phyloP scores from a whole-genome alignment of 2,329 filamentous ascomycete genomes.

The Daldinia sp. region DNA sequence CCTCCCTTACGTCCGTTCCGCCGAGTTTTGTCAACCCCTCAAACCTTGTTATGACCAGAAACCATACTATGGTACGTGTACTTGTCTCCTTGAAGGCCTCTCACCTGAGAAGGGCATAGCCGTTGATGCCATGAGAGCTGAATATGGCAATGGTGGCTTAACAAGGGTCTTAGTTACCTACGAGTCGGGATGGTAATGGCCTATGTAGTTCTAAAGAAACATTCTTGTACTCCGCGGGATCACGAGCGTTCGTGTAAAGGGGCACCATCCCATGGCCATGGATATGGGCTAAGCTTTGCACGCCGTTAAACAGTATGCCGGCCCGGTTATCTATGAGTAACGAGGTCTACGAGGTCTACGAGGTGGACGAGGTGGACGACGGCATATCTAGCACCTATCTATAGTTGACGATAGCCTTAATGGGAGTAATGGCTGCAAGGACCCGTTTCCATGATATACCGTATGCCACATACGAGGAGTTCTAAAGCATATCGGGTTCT shows the following conservation, averaged over 20 bases:
- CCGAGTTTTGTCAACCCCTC: conserved; percentile 20
- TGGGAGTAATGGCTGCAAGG: conserved; percentile 26
- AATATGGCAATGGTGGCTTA: conserved; percentile 33
- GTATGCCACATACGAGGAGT: conserved; percentile 25
- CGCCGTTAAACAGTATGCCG: conserved; percentile 29
- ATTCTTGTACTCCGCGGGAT: conserved; percentile 32
- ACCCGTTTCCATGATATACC: conserved; percentile 31
- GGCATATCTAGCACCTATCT: conserved; percentile 1
- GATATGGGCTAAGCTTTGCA: conserved; percentile 32
- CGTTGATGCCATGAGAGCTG: conserved; percentile 21
- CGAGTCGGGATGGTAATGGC: conserved; percentile 30
- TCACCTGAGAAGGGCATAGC: conserved; percentile 14
- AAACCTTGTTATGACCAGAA: conserved; percentile 25
- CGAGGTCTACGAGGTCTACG: conserved; percentile 5
- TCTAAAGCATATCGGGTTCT: conserved; percentile 30
- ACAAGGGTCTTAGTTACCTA: conserved; percentile 31
- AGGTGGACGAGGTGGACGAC: conserved; percentile 10
- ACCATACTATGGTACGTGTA: conserved; percentile 31
- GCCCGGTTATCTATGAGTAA: conserved; percentile 16
- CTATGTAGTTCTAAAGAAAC: conserved; percentile 26
- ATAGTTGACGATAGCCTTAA: conserved; percentile 13
- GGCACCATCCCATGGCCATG: conserved; percentile 31
- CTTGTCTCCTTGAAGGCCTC: conserved; percentile 12
- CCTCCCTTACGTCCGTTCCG: conserved; percentile 31
- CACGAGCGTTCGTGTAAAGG: conserved; percentile 30